Base-by-base conservation (phyloP, 768 basidiomycete species). In the Cubamyces sp. region DNA sequence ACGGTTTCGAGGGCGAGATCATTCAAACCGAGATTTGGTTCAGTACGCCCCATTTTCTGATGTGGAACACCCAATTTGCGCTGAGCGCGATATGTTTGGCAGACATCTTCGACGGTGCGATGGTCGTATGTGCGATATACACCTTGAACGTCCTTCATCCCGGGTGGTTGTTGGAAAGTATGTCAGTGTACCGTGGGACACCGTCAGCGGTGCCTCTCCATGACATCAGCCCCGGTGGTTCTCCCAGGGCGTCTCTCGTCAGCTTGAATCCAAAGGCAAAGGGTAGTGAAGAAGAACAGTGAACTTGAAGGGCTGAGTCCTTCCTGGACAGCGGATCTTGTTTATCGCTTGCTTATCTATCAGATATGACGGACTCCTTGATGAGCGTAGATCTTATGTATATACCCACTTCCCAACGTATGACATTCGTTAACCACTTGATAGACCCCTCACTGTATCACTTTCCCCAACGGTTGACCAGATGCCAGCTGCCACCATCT, bases 51-150 rank as follows among this genome's bases (percentile, higher is more conserved):
- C 39, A 4, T 21, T 14, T 2, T 3, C 5, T 19, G 2, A 5
- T 25, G 18, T 16, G 7, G 3, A 12, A 4, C 3, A 28, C 0
- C 2, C 15, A 1, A 25, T 47, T 14, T 21, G 25, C 18, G 41
- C 52, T 60, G 7, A 60, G 34, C 7, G 19, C 15, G 4, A 2
- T 30, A 14, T 49, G 1, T 34, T 34, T 11, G 28, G 9, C 34
- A 84, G 83, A 81, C 65, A 72, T 80, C 6, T 74, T 84, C 18
- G 84, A 85, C 64, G 83, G 80, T 12, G 75, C 71, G 1, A 81
- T 82, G 76, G 74, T 84, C 37, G 66, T 74, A 1, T 63, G 82
- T 7, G 79, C 82, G 0, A 78, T 82, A 16, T 78, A 72, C 61
- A 71, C 74, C 1, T 68, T 80, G 30, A 84, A 81, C 64, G 46